These are phyloP conservation scores for Parachlorella kessleri DNA, from an alignment of 139 green algal species.

Conservation along the genomic window DNA sequence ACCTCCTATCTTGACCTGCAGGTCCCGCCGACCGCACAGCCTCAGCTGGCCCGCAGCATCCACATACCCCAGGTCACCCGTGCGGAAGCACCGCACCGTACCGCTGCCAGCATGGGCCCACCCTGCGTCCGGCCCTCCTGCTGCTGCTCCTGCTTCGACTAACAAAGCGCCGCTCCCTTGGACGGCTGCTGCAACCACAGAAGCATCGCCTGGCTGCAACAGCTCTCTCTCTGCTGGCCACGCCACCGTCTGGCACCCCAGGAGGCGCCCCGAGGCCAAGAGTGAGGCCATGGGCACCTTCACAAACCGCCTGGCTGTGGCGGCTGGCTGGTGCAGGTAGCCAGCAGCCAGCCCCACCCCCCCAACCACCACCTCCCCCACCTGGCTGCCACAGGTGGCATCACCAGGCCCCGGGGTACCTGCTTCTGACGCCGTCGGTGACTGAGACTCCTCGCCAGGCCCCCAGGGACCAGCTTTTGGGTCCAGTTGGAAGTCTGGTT, in stretches of 20 bases:
- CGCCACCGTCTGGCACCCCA: background rate
- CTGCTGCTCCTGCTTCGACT: background rate
- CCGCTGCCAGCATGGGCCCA: background rate
- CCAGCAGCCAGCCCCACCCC: slow-evolving; percentile 47
- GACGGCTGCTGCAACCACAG: background rate
- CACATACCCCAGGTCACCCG: slow-evolving; percentile 41
- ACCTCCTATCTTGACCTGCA: slow-evolving; percentile 51
- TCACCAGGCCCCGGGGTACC: background rate
- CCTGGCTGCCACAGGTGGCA: background rate
- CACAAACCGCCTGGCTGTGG: slow-evolving; percentile 10
- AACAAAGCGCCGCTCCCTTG: background rate
- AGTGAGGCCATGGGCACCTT: background rate
- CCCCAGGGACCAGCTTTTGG: too few relatives aligned
- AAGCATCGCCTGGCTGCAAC: background rate
- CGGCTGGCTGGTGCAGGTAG: slow-evolving; percentile 17
- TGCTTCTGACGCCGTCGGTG: slow-evolving; percentile 8
- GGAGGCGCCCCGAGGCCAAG: too few relatives aligned
- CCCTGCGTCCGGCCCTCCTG: background rate
- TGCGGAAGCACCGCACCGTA: slow-evolving; percentile 26
- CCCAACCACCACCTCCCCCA: slow-evolving; percentile 51
- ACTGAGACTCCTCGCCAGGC: background rate
- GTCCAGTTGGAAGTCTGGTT: background rate
- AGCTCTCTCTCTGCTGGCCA: background rate
- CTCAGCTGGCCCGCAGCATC: slow-evolving; percentile 27
- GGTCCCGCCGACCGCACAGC: slow-evolving; percentile 39